phyloP scores from a whole-genome alignment of 768 basidiomycete genomes.

The Boletus barrowsii region DNA sequence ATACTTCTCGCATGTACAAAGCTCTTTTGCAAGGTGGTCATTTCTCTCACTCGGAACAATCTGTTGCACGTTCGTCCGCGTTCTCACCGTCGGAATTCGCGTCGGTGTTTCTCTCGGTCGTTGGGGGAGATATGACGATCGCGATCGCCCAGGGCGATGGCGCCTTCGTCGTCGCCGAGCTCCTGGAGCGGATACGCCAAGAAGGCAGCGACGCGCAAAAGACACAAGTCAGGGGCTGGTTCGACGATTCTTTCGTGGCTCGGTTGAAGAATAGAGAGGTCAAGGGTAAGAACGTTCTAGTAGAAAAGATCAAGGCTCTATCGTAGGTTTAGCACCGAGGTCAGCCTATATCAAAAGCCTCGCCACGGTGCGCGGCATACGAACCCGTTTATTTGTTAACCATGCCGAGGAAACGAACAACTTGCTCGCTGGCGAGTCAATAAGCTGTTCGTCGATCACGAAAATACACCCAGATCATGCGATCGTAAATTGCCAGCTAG shows the following conservation, averaged over 20 bases:
- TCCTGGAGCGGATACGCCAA: constrained; percentile 56
- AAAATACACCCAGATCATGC: too few species aligned
- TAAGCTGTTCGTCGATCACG: too few species aligned
- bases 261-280: constrained; percentile 51
- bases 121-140: constrained; percentile 50
- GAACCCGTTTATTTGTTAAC: neutral
- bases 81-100: constrained; percentile 67
- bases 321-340: constrained; percentile 10
- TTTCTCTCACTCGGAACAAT: constrained; percentile 60
- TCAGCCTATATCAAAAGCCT: constrained; percentile 9
- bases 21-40: constrained; percentile 89
- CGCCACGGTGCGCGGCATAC: neutral
- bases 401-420: neutral
- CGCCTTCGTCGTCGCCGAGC: constrained; percentile 71
- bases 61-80: constrained; percentile 47
- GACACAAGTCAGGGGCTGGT: constrained; percentile 54
- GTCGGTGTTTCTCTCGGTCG: constrained; percentile 47
- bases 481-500: too few species aligned
- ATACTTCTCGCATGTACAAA: constrained; percentile 83
- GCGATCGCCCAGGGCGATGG: constrained; percentile 63
- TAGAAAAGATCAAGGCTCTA: constrained; percentile 50
- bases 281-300: constrained; percentile 70
- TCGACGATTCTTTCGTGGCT: constrained; percentile 45
- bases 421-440: neutral
- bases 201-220: constrained; percentile 41